These are phyloP conservation scores for Yamadazyma pseudoaaseri DNA, from an alignment of 1,139 yeast genomes.

Conservation along the genomic window DNA sequence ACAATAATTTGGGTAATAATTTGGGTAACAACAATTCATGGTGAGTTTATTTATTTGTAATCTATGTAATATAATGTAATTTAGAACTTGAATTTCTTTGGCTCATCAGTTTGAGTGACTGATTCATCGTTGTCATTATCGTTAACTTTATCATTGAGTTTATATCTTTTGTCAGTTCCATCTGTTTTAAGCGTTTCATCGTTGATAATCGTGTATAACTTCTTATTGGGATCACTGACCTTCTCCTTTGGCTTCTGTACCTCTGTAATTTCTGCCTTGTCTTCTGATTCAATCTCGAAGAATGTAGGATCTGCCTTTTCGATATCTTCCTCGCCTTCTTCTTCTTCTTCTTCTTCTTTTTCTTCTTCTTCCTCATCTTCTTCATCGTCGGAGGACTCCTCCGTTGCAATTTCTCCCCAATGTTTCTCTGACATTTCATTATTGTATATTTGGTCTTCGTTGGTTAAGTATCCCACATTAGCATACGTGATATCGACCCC, in stretches of 20 bases:
- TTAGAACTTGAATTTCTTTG: constrained; percentile 9
- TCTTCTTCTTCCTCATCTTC: constrained; percentile 25
- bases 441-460: constrained; percentile 17
- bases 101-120: constrained; percentile 2
- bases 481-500: constrained; percentile 45
- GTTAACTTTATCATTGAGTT: constrained; percentile 10
- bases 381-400: constrained; percentile 34
- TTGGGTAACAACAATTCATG: constrained; percentile 1
- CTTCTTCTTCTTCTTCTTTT: constrained; percentile 20
- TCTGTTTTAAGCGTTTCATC: constrained; percentile 15
- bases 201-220: constrained; percentile 30
- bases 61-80: constrained; percentile 2
- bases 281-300: constrained; percentile 15
- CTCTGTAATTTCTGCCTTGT: constrained; percentile 14
- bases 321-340: constrained; percentile 18
- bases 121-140: constrained; percentile 2
- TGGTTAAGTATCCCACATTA: constrained; percentile 33
- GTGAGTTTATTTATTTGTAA: constrained; percentile 3
- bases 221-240: constrained; percentile 11
- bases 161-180: constrained; percentile 22
- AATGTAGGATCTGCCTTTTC: constrained; percentile 17
- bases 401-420: constrained; percentile 45
- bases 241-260: constrained; percentile 10
- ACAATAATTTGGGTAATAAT: not conserved
- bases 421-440: constrained; percentile 19